Conservation (phyloP, 163 green algal genomes). For the Chlorella variabilis region DNA sequence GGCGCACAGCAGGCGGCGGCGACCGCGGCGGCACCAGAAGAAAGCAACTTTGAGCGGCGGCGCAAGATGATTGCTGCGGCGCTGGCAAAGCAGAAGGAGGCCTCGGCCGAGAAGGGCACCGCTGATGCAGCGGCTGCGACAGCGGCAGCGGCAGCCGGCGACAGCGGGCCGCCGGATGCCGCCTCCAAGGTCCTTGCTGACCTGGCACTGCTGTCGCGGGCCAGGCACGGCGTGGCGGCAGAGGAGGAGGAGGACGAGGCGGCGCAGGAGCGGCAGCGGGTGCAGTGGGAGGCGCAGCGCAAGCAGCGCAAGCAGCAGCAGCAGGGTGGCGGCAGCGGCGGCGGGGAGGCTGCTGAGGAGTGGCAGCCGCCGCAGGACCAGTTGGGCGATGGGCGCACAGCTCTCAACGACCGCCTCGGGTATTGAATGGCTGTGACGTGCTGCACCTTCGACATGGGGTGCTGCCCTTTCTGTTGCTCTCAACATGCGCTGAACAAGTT, state of each 20-base stretch:
- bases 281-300: background rate
- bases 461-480: background rate
- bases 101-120: background rate
- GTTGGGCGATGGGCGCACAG: constrained; percentile 47
- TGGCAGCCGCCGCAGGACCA: constrained; percentile 52
- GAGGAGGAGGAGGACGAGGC: constrained; percentile 22
- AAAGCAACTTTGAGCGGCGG: constrained; percentile 38
- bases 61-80: constrained; percentile 37
- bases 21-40: background rate
- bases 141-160: background rate
- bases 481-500: too few species aligned
- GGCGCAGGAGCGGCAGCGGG: background rate
- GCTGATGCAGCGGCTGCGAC: background rate
- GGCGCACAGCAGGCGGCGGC: background rate
- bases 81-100: constrained; percentile 27
- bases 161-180: background rate
- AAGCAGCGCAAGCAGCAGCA: constrained; percentile 19
- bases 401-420: constrained; percentile 52
- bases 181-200: constrained; percentile 38
- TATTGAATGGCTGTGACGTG: constrained; percentile 41
- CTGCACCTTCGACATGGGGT: background rate
- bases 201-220: constrained; percentile 32
- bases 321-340: background rate
- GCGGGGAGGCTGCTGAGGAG: background rate
- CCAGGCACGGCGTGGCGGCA: background rate